Conservation (phyloP, 2,329 filamentous ascomycete genomes). For the Gaeumannomyces tritici region DNA sequence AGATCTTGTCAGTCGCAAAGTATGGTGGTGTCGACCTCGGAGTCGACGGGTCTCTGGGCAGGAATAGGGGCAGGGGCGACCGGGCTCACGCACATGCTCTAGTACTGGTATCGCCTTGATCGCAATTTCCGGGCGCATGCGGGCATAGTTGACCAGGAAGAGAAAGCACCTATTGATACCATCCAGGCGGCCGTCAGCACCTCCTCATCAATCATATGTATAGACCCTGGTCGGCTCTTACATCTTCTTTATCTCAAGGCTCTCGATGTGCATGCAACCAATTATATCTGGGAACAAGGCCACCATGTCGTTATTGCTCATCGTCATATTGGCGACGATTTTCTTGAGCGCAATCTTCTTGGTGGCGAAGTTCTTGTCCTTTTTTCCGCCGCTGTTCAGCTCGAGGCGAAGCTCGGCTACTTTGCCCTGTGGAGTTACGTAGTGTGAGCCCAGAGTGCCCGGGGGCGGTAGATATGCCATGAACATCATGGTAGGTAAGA, state of each 20-base stretch:
- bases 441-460: slow-evolving; percentile 31
- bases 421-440: slow-evolving; percentile 76
- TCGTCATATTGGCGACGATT: slow-evolving; percentile 99
- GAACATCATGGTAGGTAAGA: slow-evolving; percentile 31
- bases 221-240: slow-evolving; percentile 31
- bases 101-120: slow-evolving; percentile 86
- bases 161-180: slow-evolving; percentile 71
- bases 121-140: slow-evolving; percentile 88
- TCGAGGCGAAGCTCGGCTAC: slow-evolving; percentile 93
- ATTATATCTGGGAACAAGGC: slow-evolving; percentile 93
- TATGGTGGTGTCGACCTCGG: background rate
- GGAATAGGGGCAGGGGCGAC: background rate
- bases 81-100: slow-evolving; percentile 51
- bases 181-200: background rate
- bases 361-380: slow-evolving; percentile 89
- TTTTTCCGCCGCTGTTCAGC: slow-evolving; percentile 86
- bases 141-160: slow-evolving; percentile 93
- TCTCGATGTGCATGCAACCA: slow-evolving; percentile 87
- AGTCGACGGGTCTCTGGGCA: too few species aligned
- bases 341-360: slow-evolving; percentile 99
- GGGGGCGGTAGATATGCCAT: slow-evolving; percentile 41
- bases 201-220: background rate
- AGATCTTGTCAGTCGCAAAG: background rate
- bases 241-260: slow-evolving; percentile 99
- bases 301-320: slow-evolving; percentile 99